phyloP scores from a whole-genome alignment of 805 yeast species.

The Candida montana region DNA sequence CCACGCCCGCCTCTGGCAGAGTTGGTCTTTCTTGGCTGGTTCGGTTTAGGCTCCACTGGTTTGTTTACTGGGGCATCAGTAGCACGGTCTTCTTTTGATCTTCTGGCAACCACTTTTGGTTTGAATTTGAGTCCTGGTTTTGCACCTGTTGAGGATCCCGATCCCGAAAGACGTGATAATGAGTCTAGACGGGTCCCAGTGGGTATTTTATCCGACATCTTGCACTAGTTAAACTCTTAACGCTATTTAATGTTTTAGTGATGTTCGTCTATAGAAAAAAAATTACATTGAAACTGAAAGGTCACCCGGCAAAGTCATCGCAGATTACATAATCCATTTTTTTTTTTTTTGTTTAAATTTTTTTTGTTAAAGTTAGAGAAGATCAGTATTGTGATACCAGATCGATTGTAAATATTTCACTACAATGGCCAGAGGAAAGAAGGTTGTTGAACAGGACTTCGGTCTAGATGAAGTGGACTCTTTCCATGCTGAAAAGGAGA shows the following conservation, averaged over 20 bases:
- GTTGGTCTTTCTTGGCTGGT: constrained; percentile 6
- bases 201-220: constrained; percentile 23
- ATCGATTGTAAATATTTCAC: neutral
- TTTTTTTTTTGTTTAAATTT: constrained; percentile 2
- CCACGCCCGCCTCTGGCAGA: constrained; percentile 17
- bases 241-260: no score
- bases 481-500: constrained; percentile 56
- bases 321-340: neutral
- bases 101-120: constrained; percentile 84
- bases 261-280: neutral
- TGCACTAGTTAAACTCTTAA: no score
- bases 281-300: neutral
- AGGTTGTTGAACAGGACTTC: constrained; percentile 28
- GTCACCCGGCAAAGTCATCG: constrained; percentile 13
- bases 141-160: constrained; percentile 26
- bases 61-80: constrained; percentile 52
- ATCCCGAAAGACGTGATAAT: constrained; percentile 26
- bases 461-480: constrained; percentile 66
- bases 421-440: constrained; percentile 10
- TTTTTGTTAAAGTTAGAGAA: neutral
- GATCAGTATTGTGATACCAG: no score
- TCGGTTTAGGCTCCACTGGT: constrained; percentile 8
- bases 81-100: constrained; percentile 78
- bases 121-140: constrained; percentile 67
- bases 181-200: constrained; percentile 32